Percentiles rank a stretch among this genome's conserved stretches.
phyloP scores from a whole-genome alignment of 495 filamentous ascomycete genomes.

The Penicillium malachiteum region DNA sequence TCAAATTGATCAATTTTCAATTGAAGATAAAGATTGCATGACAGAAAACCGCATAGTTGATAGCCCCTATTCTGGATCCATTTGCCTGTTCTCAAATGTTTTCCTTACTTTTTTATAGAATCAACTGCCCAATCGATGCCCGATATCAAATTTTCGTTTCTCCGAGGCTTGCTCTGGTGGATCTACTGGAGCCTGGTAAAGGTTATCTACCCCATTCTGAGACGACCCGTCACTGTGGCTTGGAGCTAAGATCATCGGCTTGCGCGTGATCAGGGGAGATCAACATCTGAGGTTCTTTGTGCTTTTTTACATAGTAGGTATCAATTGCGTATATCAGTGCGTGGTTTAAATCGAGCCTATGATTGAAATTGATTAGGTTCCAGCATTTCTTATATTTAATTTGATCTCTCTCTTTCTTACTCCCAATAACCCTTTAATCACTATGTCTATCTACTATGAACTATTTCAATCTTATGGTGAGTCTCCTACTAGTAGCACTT shows the following conservation, averaged over 20 bases:
- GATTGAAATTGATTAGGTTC: too few relatives aligned
- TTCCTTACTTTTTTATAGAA: background rate
- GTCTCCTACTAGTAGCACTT: background rate
- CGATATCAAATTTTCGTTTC: constrained; percentile 1
- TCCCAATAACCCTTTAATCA: background rate
- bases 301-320: background rate
- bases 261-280: background rate
- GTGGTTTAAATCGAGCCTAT: background rate
- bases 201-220: background rate
- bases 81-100: too few relatives aligned
- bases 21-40: too few relatives aligned
- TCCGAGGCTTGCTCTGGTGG: background rate
- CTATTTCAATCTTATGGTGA: background rate
- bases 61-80: background rate
- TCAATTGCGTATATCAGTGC: too few relatives aligned
- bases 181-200: background rate
- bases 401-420: background rate
- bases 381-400: background rate
- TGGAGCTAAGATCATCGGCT: background rate
- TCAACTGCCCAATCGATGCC: constrained; percentile 13
- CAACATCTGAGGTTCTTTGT: background rate
- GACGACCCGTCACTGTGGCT: background rate
- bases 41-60: background rate
- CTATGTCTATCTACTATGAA: background rate
- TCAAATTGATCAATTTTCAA: too few relatives aligned